Base-by-base conservation (phyloP, 352 stramenopile species). In the Blastocystis sp. region DNA sequence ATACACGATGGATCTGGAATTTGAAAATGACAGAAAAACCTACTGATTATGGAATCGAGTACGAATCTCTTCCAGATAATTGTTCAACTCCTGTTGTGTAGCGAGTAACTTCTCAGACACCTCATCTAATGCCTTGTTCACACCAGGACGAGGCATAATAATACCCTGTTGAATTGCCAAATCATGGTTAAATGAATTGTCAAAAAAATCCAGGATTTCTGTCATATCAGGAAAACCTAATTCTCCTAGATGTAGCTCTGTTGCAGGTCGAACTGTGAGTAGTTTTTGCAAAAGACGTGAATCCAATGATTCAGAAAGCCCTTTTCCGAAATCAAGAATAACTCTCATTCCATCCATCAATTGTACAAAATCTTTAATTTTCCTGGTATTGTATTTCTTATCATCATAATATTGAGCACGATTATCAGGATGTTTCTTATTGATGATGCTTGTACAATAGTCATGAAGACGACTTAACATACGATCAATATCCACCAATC, bases 321-420 rank as follows among this genome's bases (percentile, higher is more conserved):
- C 88, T 39, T 94, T 90, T 16, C 91, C 90, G 39, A 97, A 92
- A 19, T 93, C 90, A 88, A 94, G 92, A 0, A 93, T 91, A 14
- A 89, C 80, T 85, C 92, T 91, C 58, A 98, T 94, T 24, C 93
- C 95, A 58, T 94, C 92, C 5, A 98, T 88, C 11, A 97, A 89
- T 1, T 96, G 91, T 3, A 95, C 52, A 46, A 96, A 95, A 78
- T 95, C 92, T 29, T 92, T 92, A 54, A 99, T 98, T 90, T 99
- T 99, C 65, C 95, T 93, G 83, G 95, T 95, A 73, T 97, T 98
- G 91, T 99, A 98, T 77, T 93, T 96, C 69, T 92, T 93, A 21
- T 90, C 92, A 89, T 99, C 96, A 89, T 99, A 99, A 90, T 99
- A 95, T 71, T 99, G 94, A 52, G 96, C 96, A 43, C 96, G 92